Evolutionary conservation across 805 yeast genomes (phyloP).

Genomic region (Scheffersomyces amazonensis): DNA sequence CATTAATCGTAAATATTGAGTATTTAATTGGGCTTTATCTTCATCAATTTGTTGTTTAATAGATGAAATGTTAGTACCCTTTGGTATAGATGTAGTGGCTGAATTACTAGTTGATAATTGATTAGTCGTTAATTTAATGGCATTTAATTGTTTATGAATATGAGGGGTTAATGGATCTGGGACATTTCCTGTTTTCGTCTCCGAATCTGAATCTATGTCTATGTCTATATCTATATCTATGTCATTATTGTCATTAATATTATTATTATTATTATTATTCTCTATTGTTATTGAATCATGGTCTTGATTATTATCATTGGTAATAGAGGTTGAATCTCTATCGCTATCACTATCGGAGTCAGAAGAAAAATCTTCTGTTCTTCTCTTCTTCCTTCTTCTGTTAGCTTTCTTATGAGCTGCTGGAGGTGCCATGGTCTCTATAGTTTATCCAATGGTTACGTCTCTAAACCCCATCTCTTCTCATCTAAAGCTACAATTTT

Average conservation of each 20-base stretch:
- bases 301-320: slow-evolving; percentile 15
- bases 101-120: slow-evolving; percentile 12
- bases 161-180: slow-evolving; percentile 17
- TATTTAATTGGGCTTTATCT: slow-evolving; percentile 40
- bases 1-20: slow-evolving; percentile 52
- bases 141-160: slow-evolving; percentile 16
- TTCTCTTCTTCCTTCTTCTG: slow-evolving; percentile 68
- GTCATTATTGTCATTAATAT: background rate
- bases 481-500: too few relatives aligned
- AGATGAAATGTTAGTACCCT: slow-evolving; percentile 11
- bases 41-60: slow-evolving; percentile 5
- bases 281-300: slow-evolving; percentile 5
- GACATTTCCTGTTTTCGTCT: slow-evolving; percentile 4
- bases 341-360: slow-evolving; percentile 42
- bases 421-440: too few relatives aligned
- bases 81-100: slow-evolving; percentile 13
- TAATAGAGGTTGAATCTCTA: slow-evolving; percentile 7
- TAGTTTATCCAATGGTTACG: too few relatives aligned
- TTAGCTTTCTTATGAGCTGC: slow-evolving; percentile 4
- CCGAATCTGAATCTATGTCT: slow-evolving; percentile 22
- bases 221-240: slow-evolving; percentile 27
- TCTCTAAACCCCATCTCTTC: too few relatives aligned
- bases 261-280: background rate
- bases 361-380: slow-evolving; percentile 72
- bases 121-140: slow-evolving; percentile 23